Evolutionary conservation across 257 asterid species (phyloP), one percentile per base, ranked within the genome.

Genomic region (Nicotiana knightiana): DNA sequence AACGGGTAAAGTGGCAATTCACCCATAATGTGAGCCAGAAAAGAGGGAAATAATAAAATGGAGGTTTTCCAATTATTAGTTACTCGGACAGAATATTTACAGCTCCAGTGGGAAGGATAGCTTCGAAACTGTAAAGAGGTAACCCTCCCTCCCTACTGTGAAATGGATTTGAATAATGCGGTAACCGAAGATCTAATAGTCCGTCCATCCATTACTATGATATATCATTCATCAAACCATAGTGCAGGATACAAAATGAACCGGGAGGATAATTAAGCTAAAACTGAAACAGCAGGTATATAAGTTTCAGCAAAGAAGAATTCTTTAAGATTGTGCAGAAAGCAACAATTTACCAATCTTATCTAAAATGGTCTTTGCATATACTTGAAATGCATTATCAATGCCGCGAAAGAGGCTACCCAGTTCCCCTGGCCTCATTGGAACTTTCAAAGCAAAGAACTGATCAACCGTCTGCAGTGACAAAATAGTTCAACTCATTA

Each of bases 311-410:
- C n/a, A 70, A 43, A 6, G 26, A 46, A 10, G 21, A 46, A 71
- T 24, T 71, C n/a, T 21, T 71, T 71, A 24, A 71, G 21, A 71
- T 43, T 12, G 61, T 12, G 59, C 12, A 71, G 37, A 24, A 71
- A 46, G 79, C 48, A 46, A 46, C 79, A 21, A 32, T 26, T 21
- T 91, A 96, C 99, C 99, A 86, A 94, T 86, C 85, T 90, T 91
- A 86, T 88, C 93, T 81, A 92, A 90, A 43, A 96, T 82, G 84
- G 90, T 90, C 85, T 89, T 92, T 64, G 97, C 90, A 81, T 94
- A 96, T 67, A 89, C 92, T 94, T 94, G 98, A 93, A 96, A 94
- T 87, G 97, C 96, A 93, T 89, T 96, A 89, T 94, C 99, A 85
- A 96, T 89, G 84, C 98, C 97, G 81, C 97, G 95, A 81, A 94